Conservation (phyloP, 176 grass and related monocot species). For the Miscanthus lutarioriparius region DNA sequence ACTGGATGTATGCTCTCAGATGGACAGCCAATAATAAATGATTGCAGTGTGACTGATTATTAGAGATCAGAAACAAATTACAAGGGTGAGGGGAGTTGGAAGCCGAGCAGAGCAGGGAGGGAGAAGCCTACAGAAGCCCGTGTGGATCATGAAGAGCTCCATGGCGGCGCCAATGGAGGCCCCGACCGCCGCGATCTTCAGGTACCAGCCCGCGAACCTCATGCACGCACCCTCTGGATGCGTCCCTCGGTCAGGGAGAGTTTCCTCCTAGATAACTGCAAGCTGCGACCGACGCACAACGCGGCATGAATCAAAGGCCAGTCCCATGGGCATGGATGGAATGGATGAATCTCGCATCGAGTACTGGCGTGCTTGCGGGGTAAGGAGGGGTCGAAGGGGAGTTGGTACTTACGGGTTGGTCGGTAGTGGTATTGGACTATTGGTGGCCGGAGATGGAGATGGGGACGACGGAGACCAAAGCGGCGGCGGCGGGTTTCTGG, state of each 20-base stretch:
- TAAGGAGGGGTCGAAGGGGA: too few relatives aligned
- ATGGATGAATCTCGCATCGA: neutral
- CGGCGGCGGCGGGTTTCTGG: neutral
- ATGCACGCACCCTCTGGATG: slow-evolving; percentile 21
- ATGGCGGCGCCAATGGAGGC: slow-evolving; percentile 70
- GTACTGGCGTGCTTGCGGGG: too few relatives aligned
- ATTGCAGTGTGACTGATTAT: neutral
- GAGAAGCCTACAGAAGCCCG: slow-evolving; percentile 71
- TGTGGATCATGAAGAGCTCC: slow-evolving; percentile 99
- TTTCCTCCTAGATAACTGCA: neutral
- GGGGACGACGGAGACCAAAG: neutral
- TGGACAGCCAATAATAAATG: too few relatives aligned
- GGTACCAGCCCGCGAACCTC: slow-evolving; percentile 80
- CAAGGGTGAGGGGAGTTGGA: neutral
- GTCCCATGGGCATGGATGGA: too few relatives aligned
- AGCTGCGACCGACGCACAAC: neutral
- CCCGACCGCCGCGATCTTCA: slow-evolving; percentile 73
- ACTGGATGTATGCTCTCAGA: too few relatives aligned
- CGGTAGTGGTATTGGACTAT: too few relatives aligned
- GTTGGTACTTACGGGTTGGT: neutral
- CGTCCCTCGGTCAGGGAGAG: neutral
- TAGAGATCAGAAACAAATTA: neutral
- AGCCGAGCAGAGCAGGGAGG: neutral
- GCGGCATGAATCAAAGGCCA: neutral
- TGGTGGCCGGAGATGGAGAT: neutral